Conservation (phyloP, 805 yeast species). For the Candida coleopterorum region DNA sequence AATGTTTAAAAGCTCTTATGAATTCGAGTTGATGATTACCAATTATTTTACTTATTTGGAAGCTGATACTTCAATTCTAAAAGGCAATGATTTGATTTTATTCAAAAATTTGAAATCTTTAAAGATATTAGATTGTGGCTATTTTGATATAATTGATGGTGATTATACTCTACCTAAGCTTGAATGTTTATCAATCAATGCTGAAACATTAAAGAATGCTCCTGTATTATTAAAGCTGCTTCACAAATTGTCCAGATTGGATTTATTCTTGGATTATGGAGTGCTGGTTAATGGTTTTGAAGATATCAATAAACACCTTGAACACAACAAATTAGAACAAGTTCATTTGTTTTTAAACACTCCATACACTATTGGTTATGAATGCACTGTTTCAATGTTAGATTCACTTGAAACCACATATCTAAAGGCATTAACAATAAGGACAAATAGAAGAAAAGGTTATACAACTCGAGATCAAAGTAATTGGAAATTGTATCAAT, state of each 20-base stretch:
- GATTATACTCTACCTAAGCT: conserved; percentile 3
- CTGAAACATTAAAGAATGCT: conserved; percentile 9
- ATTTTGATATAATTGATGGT: background rate
- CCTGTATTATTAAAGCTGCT: background rate
- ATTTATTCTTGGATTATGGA: conserved; percentile 7
- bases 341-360: conserved; percentile 3
- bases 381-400: conserved; percentile 6
- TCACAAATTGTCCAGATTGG: conserved; percentile 1
- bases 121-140: conserved; percentile 17
- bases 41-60: conserved; percentile 20
- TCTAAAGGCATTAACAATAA: conserved; percentile 1
- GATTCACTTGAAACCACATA: background rate
- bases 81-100: conserved; percentile 10
- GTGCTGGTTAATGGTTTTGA: background rate
- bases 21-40: conserved; percentile 12
- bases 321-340: conserved; percentile 1
- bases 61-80: conserved; percentile 16
- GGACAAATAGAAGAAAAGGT: conserved; percentile 6
- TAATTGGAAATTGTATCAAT: conserved; percentile 5
- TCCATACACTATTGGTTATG: conserved; percentile 5
- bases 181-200: conserved; percentile 15
- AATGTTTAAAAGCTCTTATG: conserved; percentile 14
- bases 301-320: background rate
- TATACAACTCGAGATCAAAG: background rate
- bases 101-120: conserved; percentile 18